Base-by-base conservation (phyloP, 495 filamentous ascomycete species). In the Mycothermus thermophilus region DNA sequence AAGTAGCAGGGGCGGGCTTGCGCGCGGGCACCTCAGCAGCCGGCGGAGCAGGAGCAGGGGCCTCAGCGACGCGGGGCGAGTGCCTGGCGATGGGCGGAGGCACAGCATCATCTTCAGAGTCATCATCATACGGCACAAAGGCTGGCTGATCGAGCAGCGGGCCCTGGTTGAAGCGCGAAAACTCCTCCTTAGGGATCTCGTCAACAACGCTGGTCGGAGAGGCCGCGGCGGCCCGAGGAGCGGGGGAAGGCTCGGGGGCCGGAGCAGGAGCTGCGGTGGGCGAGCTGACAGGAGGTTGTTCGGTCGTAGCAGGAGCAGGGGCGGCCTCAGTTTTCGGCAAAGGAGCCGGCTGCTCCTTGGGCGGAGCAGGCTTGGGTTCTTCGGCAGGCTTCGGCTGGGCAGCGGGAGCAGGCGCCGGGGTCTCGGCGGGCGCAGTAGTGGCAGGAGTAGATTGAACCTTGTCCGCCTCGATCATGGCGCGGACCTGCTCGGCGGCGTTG, bases 121-220 rank as follows among this genome's bases (percentile, higher is more conserved):
- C 66, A n/a, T 69, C 67, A 24, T 78, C 77, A 5, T 75, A 70
- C 0, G 84, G 83, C 15, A 79, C 61, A 49, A 88, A 93, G 2
- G 84, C 83, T 16, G 90, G 90, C 48, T 85, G 75, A 24, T 97
- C 88, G 16, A 70, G 48, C 24, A 96, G 63, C 3, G 90, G 90
- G 9, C 90, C 90, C 60, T 95, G 87, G 51, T 87, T 77, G 51
- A 96, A 96, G 34, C 73, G 74, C 15, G 79, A 73, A 59, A 93
- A 92, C 30, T 79, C 78, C 5, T 75, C 70, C 19, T 74, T 71
- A 11, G 75, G 69, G 8, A 62, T 62, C 25, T 74, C 71, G 46
- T 88, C 83, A 17, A 66, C 66, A 4, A 77, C 74, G 48, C 67
- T 72, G 19, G 78, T 66, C 27, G 71, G 72, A 10, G 77, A 80